These are phyloP conservation scores for Cordyceps javanica DNA, from an alignment of 2,329 filamentous ascomycete genomes.

Conservation along the genomic window DNA sequence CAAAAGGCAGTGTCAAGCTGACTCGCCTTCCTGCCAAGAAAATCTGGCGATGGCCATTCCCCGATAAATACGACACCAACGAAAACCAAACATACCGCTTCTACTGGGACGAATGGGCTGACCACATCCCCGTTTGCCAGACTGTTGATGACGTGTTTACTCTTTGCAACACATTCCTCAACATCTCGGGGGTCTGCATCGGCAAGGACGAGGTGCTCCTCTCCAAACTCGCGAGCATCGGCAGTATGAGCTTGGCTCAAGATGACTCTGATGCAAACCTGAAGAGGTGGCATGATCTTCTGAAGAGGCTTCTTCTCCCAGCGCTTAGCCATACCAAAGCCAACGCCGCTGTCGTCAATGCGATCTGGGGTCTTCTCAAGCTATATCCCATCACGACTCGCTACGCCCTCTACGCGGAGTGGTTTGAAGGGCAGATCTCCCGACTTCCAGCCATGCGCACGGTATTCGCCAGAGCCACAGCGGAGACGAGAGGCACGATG, in stretches of 20 bases:
- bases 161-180: conserved; percentile 76
- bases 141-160: conserved; percentile 85
- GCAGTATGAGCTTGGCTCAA: conserved; percentile 63
- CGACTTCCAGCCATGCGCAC: conserved; percentile 69
- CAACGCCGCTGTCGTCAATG: conserved; percentile 78
- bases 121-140: conserved; percentile 88
- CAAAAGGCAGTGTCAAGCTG: conserved; percentile 63
- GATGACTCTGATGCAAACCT: conserved; percentile 66
- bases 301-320: conserved; percentile 78
- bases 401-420: conserved; percentile 89
- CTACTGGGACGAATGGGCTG: conserved; percentile 96
- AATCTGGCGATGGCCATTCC: conserved; percentile 74
- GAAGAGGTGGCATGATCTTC: conserved; percentile 76
- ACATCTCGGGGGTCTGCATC: conserved; percentile 81
- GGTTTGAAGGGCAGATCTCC: conserved; percentile 76
- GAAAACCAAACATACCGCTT: conserved; percentile 80
- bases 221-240: conserved; percentile 80
- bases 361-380: conserved; percentile 77
- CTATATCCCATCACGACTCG: conserved; percentile 69
- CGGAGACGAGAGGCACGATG: conserved; percentile 78
- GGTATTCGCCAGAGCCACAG: conserved; percentile 69
- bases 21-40: conserved; percentile 56
- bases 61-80: conserved; percentile 69
- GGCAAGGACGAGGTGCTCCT: conserved; percentile 75
- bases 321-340: conserved; percentile 78